Evolutionary conservation across 257 asterid species (phyloP), one percentile per base, ranked within the genome.

Genomic region (Fraxinus cuspidata): DNA sequence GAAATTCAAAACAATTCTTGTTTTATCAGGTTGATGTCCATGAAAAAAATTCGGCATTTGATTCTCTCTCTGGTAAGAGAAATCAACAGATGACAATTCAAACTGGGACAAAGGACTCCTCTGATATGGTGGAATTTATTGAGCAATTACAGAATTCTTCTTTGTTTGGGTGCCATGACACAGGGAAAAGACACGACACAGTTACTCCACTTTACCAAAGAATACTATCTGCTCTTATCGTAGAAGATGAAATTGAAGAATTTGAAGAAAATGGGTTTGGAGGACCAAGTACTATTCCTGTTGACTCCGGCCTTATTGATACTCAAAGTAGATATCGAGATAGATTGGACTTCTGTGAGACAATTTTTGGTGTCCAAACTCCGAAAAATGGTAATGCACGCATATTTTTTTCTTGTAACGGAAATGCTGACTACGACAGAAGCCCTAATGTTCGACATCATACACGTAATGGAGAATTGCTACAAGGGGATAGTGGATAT

Each of bases 151-250:
- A 86, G 71, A 82, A 80, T 75, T 84, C 93, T 76, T 78, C 85
- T 79, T 68, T 74, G 38, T 78, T 73, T 75, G 90, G 82, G 77
- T 83, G 76, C 79, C 81, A 82, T 85, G 75, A 78, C 83, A 11
- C 91, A 82, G 70, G 78, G 70, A 79, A 83, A 80, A 86, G 47
- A 74, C 76, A 60, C 80, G 87, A 83, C 73, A 82, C 73, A 69
- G 86, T 71, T 74, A 80, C 89, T 74, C 96, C 99, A 70, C 91
- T 95, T 78, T 90, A 85, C 85, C 98, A 95, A 79, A 90, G 98
- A 86, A 89, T 95, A 66, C 88, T 95, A 74, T 95, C 99, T 12
- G 97, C 99, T 81, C 85, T 95, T 63, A 93, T 95, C 37, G 5
- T 88, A 44, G 99, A 90, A 76, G 98, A 91, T 83, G 93, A 95